These are phyloP conservation scores for Lactarius hengduanensis DNA, from an alignment of 768 basidiomycete genomes.

Conservation along the genomic window DNA sequence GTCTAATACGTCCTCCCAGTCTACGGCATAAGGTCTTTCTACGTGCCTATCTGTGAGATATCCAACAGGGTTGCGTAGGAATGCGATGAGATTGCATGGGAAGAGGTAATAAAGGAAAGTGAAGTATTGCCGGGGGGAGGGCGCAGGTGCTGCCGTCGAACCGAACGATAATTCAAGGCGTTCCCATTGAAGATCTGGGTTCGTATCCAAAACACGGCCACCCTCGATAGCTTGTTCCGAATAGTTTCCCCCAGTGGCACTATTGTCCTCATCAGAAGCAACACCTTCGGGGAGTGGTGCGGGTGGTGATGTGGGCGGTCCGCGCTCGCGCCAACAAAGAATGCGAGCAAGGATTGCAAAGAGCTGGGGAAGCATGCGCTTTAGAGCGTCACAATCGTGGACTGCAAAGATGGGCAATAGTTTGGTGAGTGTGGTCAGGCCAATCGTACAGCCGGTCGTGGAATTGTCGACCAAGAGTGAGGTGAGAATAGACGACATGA, in stretches of 20 bases:
- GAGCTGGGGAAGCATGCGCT: conserved; percentile 58
- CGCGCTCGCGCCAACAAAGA: conserved; percentile 70
- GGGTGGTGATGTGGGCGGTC: conserved; percentile 32
- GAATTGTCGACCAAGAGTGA: conserved; percentile 76
- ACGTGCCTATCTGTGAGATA: conserved; percentile 57
- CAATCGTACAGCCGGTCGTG: conserved; percentile 64
- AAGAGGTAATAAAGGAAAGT: conserved; percentile 85
- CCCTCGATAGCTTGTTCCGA: not conserved
- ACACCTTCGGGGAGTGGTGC: conserved; percentile 21
- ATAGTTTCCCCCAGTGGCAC: conserved; percentile 21
- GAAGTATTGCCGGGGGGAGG: conserved; percentile 67
- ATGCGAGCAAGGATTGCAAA: conserved; percentile 67
- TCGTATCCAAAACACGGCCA: conserved; percentile 34
- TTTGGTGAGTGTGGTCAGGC: conserved; percentile 63
- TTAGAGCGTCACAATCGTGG: conserved; percentile 54
- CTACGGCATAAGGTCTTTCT: conserved; percentile 60
- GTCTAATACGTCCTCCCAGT: conserved; percentile 71
- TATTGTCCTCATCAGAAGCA: conserved; percentile 3
- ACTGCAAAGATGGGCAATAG: conserved; percentile 74
- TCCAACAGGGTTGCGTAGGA: conserved; percentile 63
- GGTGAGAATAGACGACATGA: conserved; percentile 61
- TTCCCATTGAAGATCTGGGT: conserved; percentile 65
- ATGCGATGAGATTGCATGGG: conserved; percentile 83
- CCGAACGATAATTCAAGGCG: conserved; percentile 62
- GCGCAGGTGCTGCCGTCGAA: conserved; percentile 50